These are phyloP conservation scores for Pythium rhizo-oryzae DNA, from an alignment of 352 stramenopile species.

Conservation along the genomic window DNA sequence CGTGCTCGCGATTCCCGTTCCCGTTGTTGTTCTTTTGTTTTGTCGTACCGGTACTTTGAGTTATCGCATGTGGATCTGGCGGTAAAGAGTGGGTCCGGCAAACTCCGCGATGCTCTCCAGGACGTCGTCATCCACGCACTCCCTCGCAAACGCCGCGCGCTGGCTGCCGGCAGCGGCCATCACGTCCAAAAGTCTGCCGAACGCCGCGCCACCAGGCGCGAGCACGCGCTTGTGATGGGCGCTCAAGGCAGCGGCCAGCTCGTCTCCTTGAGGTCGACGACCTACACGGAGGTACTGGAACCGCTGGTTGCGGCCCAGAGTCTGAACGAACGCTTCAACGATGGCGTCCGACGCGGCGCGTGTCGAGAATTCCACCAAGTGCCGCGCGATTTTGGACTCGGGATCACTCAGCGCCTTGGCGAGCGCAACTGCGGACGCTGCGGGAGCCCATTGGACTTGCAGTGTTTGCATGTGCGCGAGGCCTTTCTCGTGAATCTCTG, in stretches of 20 bases:
- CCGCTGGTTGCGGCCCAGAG: neutral
- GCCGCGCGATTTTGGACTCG: neutral
- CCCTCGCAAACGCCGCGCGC: neutral
- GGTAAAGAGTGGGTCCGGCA: neutral
- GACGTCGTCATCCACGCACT: conserved; percentile 11
- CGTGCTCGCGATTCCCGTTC: conserved; percentile 16
- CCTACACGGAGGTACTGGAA: conserved; percentile 14
- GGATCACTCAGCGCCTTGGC: neutral
- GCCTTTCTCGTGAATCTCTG: neutral
- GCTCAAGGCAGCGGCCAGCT: neutral
- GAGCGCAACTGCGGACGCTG: neutral
- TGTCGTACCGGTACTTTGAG: no score
- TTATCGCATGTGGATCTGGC: conserved; percentile 9
- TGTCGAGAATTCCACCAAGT: conserved; percentile 12
- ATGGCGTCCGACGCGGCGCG: neutral
- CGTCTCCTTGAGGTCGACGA: neutral
- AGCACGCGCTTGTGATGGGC: conserved; percentile 2
- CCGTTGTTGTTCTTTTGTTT: conserved; percentile 3
- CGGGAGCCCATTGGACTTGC: conserved; percentile 1
- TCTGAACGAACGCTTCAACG: neutral
- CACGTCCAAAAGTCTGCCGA: neutral
- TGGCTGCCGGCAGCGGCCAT: neutral
- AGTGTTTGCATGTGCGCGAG: neutral
- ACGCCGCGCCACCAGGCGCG: neutral
- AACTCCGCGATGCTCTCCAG: neutral